These are phyloP conservation scores for Thelonectria rubi DNA, from an alignment of 2,329 filamentous ascomycete species.

Conservation along the genomic window DNA sequence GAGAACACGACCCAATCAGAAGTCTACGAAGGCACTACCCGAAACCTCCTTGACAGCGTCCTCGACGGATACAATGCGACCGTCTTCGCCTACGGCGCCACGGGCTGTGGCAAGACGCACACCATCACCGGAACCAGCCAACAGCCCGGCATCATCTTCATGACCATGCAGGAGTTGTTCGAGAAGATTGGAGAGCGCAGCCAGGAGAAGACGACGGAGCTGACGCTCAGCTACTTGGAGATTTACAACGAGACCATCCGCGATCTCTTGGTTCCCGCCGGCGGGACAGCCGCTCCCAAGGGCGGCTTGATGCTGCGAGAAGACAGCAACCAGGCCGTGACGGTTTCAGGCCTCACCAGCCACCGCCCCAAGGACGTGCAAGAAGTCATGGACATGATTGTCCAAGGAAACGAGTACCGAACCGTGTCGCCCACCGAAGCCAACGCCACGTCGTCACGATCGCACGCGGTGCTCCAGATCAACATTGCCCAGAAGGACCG, in stretches of 20 bases:
- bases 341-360: conserved; percentile 88
- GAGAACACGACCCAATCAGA: conserved; percentile 92
- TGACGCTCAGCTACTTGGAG: conserved; percentile 94
- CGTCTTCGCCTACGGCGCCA: conserved; percentile 97
- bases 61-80: conserved; percentile 98
- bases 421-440: conserved; percentile 97
- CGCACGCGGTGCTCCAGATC: conserved; percentile 96
- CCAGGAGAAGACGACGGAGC: conserved; percentile 86
- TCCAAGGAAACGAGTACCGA: conserved; percentile 90
- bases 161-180: conserved; percentile 99
- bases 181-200: conserved; percentile 91
- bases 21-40: conserved; percentile 94
- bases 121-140: conserved; percentile 93
- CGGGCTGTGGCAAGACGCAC: conserved; percentile 97
- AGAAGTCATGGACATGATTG: conserved; percentile 99
- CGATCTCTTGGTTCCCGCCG: conserved; percentile 87
- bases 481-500: conserved; percentile 94
- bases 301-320: conserved; percentile 87
- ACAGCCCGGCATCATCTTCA: conserved; percentile 95
- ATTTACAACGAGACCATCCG: conserved; percentile 99
- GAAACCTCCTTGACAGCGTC: conserved; percentile 89
- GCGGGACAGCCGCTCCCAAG: conserved; percentile 62
- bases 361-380: conserved; percentile 91
- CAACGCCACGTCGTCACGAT: conserved; percentile 96
- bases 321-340: conserved; percentile 92